Percentiles rank a stretch among this genome's conserved stretches.
These are phyloP conservation scores for Allomyces arbusculus DNA, from an alignment of 192 early-diverging fungal species.

Conservation along the genomic window DNA sequence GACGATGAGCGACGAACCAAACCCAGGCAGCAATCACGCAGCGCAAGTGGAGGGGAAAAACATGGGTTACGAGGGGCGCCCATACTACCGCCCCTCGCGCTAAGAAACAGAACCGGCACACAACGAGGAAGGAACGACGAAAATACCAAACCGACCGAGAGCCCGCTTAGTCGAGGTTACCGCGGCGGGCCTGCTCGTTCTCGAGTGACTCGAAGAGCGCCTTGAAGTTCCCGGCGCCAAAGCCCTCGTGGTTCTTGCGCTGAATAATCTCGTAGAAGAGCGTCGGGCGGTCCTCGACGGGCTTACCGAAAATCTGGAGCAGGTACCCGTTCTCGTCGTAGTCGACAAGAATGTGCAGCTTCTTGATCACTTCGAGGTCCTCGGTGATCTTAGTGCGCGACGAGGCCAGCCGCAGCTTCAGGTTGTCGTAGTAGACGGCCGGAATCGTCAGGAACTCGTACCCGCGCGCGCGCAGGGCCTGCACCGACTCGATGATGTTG, in stretches of 20 bases:
- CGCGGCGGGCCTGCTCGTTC: slow-evolving; percentile 76
- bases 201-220: slow-evolving; percentile 91
- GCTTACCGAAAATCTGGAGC: slow-evolving; percentile 81
- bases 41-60: too few relatives aligned
- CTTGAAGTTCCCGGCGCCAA: slow-evolving; percentile 96
- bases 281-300: slow-evolving; percentile 85
- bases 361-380: slow-evolving; percentile 58
- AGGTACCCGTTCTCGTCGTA: slow-evolving; percentile 93
- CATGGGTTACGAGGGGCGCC: too few relatives aligned
- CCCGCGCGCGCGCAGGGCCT: slow-evolving; percentile 61
- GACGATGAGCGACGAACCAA: too few relatives aligned
- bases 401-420: slow-evolving; percentile 48
- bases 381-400: slow-evolving; percentile 56
- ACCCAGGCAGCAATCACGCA: too few relatives aligned
- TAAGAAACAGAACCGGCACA: too few relatives aligned
- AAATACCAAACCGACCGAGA: not conserved
- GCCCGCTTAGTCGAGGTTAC: slow-evolving; percentile 35
- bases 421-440: slow-evolving; percentile 64
- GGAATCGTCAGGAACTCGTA: slow-evolving; percentile 79
- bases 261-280: slow-evolving; percentile 96
- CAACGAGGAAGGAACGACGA: not conserved
- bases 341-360: slow-evolving; percentile 80
- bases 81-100: too few relatives aligned
- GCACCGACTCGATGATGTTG: slow-evolving; percentile 64
- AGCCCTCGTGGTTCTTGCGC: slow-evolving; percentile 75